Evolutionary conservation across 202 grass and related monocot species (phyloP).

Genomic region (Panicum virgatum): DNA sequence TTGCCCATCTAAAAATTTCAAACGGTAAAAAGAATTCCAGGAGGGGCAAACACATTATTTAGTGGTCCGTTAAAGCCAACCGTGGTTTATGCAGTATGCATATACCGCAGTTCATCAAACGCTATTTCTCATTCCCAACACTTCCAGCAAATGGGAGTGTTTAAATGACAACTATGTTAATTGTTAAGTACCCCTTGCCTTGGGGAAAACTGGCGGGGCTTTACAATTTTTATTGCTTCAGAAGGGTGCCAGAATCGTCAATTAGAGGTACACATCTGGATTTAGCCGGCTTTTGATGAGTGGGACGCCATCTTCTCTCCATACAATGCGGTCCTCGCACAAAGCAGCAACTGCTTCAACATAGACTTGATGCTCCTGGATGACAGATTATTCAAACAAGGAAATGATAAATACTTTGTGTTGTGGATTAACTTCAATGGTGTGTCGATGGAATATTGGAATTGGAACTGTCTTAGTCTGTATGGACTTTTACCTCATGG

Average conservation of each 20-base stretch:
- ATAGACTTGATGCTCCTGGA: conserved; percentile 69
- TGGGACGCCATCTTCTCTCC: conserved; percentile 76
- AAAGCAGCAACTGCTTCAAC: conserved; percentile 69
- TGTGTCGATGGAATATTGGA: not conserved
- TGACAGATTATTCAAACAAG: not conserved
- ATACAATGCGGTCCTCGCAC: conserved; percentile 60
- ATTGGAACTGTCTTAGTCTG: not conserved
- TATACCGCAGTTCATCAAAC: not conserved
- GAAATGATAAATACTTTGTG: not conserved
- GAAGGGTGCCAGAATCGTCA: not conserved
- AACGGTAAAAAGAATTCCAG: not conserved
- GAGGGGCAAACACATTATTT: too few relatives aligned
- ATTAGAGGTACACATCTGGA: conserved; percentile 53
- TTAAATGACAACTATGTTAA: not conserved
- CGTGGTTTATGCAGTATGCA: not conserved
- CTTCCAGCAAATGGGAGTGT: conserved; percentile 6
- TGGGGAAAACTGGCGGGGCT: conserved; percentile 4
- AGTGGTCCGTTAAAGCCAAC: not conserved
- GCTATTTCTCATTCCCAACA: not conserved
- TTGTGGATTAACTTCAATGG: not conserved
- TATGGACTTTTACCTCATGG: conserved; percentile 43
- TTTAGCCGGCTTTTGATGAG: conserved; percentile 54
- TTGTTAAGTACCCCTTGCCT: not conserved
- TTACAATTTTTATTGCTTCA: conserved; percentile 17
- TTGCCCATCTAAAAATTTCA: not conserved